These are phyloP conservation scores for Gossypium raimondii DNA, from an alignment of 345 rosid species.

Conservation along the genomic window DNA sequence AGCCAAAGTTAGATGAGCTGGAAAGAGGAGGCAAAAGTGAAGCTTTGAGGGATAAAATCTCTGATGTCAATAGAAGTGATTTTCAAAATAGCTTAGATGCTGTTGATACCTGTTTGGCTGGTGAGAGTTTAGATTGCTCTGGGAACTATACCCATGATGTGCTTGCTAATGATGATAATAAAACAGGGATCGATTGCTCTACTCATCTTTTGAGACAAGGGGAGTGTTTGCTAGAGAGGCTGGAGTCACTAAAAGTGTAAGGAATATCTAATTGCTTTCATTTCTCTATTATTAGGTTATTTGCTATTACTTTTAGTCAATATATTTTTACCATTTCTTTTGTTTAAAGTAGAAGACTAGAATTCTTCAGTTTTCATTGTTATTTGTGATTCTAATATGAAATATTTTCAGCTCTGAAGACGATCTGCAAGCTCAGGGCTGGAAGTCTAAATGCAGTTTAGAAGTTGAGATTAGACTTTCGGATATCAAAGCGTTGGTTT, in stretches of 20 bases:
- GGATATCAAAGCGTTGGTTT: constrained; percentile 63
- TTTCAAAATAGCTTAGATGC: constrained; percentile 22
- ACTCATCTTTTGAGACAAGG: constrained; percentile 48
- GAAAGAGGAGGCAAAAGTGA: constrained; percentile 32
- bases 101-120: constrained; percentile 23
- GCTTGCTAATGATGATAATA: constrained; percentile 25
- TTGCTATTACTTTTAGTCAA: not conserved
- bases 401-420: constrained; percentile 49
- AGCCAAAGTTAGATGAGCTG: constrained; percentile 16
- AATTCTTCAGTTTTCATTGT: constrained; percentile 4
- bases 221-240: constrained; percentile 61
- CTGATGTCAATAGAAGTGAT: constrained; percentile 30
- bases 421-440: constrained; percentile 40
- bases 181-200: constrained; percentile 35
- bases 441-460: constrained; percentile 48
- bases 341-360: constrained; percentile 7
- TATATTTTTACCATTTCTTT: constrained; percentile 5
- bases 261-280: constrained; percentile 17
- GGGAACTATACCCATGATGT: constrained; percentile 20
- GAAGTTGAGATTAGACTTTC: constrained; percentile 84
- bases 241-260: constrained; percentile 75
- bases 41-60: constrained; percentile 22
- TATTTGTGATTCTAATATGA: constrained; percentile 18
- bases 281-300: constrained; percentile 7
- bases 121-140: constrained; percentile 25